Evolutionary conservation across 2,329 filamentous ascomycete genomes (phyloP), one percentile per base, ranked within the genome.

Genomic region (Chaetomiaceae sp.): DNA sequence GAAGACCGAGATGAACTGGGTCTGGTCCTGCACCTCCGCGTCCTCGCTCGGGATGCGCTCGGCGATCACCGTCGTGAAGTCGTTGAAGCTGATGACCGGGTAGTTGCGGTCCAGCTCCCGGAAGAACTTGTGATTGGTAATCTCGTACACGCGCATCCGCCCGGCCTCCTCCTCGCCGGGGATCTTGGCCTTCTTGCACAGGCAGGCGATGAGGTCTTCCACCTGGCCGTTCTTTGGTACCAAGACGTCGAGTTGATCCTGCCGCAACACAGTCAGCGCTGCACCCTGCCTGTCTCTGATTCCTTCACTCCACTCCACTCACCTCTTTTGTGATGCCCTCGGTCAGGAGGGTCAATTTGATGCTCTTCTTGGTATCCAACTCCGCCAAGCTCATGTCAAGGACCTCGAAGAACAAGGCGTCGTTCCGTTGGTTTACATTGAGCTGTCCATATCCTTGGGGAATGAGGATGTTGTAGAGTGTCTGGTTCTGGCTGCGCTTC

Each of bases 341-440:
- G 33, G 84, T 86, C 37, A 98, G 72, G 81, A 86, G 91, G 1
- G 75, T 86, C 38, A 98, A 69, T 64, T 87, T 91, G 53, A 97
- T 71, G 47, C 73, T 80, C 71, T 94, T 96, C 72, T 95, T 93
- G 47, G 87, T 93, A 61, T 98, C 93, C 35, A 95, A 75, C 65
- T 98, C 94, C 19, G 87, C 86, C 38, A 98, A 69, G 59, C 88
- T 95, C 73, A 96, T 95, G 53, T 98, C 93, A 33, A 98, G 71
- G 22, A 97, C 80, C 64, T 98, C 93, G 61, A 90, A 98, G 65
- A 84, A 97, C 42, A 98, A 73, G 1, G 84, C 80, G 65, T 97
- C 91, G 17, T 76, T 69, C 45, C 83, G 78, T 60, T 89, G 86
- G 26, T 76, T 81, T 47, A 78, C 77, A 56, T 82, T 86, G 41